Conservation (phyloP, 495 filamentous ascomycete genomes). For the Hypomontagnella monticulosa region DNA sequence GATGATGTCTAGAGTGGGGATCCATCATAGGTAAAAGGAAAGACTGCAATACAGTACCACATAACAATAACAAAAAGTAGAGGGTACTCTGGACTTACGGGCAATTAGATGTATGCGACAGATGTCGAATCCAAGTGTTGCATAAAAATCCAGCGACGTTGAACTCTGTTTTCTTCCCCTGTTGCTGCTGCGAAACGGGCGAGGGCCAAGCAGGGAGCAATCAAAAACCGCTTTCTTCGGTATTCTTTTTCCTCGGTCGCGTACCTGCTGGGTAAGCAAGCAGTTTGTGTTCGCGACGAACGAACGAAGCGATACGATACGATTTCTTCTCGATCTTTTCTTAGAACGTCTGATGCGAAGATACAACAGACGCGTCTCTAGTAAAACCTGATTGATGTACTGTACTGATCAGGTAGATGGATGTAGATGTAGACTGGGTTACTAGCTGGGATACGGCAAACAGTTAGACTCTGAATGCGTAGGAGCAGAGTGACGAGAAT, state of each 20-base stretch:
- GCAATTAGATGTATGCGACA: conserved; percentile 16
- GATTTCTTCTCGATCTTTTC: too few species aligned
- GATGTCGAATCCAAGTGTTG: conserved; percentile 4
- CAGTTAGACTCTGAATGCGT: conserved; percentile 20
- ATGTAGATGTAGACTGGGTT: conserved; percentile 10
- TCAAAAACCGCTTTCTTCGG: conserved; percentile 20
- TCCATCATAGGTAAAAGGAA: conserved; percentile 15
- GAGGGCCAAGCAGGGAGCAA: conserved; percentile 12
- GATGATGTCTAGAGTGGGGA: conserved; percentile 26
- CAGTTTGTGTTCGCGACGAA: conserved; percentile 19
- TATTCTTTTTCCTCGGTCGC: conserved; percentile 18
- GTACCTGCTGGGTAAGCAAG: too few species aligned
- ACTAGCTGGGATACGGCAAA: conserved; percentile 17
- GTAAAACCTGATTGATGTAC: conserved; percentile 4
- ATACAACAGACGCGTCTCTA: conserved; percentile 31
- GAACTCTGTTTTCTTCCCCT: conserved; percentile 27
- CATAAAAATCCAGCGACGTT: conserved; percentile 31
- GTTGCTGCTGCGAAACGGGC: conserved; percentile 18
- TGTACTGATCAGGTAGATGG: neutral
- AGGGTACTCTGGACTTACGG: conserved; percentile 38
- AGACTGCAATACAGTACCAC: conserved; percentile 24
- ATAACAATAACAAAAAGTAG: conserved; percentile 23
- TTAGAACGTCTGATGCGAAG: neutral
- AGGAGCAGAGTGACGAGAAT: conserved; percentile 27
- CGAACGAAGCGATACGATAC: too few species aligned